A percentile compares a stretch with the other conserved stretches of the same genome.
Conservation (phyloP, 345 rosid genomes). For the Eucalyptus marginata region DNA sequence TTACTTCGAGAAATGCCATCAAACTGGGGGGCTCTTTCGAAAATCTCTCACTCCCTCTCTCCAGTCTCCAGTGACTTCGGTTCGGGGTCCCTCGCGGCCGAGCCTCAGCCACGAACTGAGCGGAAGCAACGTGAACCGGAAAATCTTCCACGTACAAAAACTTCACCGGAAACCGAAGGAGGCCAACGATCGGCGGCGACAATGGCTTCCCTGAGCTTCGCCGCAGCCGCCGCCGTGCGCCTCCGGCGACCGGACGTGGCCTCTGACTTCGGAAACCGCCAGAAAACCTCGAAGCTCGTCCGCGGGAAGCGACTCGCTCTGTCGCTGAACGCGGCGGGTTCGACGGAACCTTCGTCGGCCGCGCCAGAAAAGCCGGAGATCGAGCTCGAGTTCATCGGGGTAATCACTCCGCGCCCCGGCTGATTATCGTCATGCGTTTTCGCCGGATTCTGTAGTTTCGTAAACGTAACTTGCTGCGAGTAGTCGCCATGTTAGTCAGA, state of each 20-base stretch:
- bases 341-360: conserved; percentile 14
- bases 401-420: background rate
- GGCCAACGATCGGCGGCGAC: background rate
- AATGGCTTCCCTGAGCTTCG: background rate
- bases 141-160: background rate
- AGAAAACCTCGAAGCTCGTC: background rate
- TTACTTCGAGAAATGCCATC: background rate
- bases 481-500: background rate
- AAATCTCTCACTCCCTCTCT: background rate
- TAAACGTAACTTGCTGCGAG: background rate
- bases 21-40: background rate
- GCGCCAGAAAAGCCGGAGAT: conserved; percentile 36
- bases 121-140: background rate
- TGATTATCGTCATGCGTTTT: background rate
- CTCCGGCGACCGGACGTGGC: background rate
- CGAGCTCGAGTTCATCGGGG: conserved; percentile 72
- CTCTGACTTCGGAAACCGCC: background rate
- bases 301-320: background rate
- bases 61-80: background rate
- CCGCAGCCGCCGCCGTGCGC: background rate
- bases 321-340: background rate
- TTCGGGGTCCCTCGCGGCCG: background rate
- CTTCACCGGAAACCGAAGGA: background rate
- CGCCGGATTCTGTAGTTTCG: background rate
- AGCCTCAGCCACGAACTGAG: background rate